phyloP scores from a whole-genome alignment of 345 rosid genomes.

The Melastoma malabathricum region DNA sequence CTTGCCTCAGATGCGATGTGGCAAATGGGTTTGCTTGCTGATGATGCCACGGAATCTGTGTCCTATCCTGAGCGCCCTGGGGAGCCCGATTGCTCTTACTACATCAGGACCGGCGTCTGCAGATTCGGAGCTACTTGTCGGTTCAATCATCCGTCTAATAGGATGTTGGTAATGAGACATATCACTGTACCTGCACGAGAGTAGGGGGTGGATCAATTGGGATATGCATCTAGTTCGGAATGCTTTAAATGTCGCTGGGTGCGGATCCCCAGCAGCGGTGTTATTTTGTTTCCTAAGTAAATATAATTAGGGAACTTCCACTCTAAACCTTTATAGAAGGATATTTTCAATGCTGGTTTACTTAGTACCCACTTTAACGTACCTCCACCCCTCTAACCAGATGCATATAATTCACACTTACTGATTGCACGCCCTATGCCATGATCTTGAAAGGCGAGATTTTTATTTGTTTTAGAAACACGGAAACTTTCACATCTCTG shows the following conservation, averaged over 20 bases:
- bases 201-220: background rate
- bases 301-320: no score
- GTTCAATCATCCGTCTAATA: slow-evolving; percentile 68
- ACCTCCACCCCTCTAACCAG: no score
- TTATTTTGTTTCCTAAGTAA: background rate
- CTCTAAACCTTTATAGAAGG: no score
- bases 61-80: slow-evolving; percentile 84
- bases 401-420: no score
- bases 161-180: slow-evolving; percentile 58
- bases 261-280: no score
- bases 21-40: slow-evolving; percentile 65
- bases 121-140: slow-evolving; percentile 69
- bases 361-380: no score
- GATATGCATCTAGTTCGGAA: background rate
- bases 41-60: slow-evolving; percentile 60
- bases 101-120: slow-evolving; percentile 95
- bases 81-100: slow-evolving; percentile 92
- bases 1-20: slow-evolving; percentile 63
- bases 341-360: no score
- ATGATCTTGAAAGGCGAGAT: no score
- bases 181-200: background rate
- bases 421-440: no score
- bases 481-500: no score
- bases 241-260: background rate
- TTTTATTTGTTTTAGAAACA: no score